phyloP scores from a whole-genome alignment of 2,329 filamentous ascomycete genomes.

The Nemania sp. region DNA sequence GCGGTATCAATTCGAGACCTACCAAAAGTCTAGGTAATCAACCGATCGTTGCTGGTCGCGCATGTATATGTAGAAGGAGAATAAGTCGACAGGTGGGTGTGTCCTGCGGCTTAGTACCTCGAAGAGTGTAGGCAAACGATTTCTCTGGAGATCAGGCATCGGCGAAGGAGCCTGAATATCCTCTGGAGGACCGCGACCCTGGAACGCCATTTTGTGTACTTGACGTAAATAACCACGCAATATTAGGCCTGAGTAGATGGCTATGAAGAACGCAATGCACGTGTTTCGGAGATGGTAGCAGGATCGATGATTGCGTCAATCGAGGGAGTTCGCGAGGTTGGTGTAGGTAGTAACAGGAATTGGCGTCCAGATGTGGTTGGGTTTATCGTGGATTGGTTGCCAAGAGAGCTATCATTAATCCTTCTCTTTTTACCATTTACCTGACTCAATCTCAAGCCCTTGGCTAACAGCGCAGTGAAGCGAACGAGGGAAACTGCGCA shows the following conservation, averaged over 20 bases:
- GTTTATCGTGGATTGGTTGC: neutral
- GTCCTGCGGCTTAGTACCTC: conserved; percentile 95
- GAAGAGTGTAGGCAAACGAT: conserved; percentile 92
- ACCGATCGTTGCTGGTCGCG: conserved; percentile 97
- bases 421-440: no score
- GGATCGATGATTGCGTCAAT: conserved; percentile 20
- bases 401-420: neutral
- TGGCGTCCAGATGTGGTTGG: conserved; percentile 3
- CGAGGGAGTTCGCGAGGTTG: conserved; percentile 25
- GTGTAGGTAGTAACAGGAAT: conserved; percentile 3
- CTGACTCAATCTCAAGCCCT: conserved; percentile 18
- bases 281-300: neutral
- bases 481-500: conserved; percentile 49
- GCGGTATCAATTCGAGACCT: conserved; percentile 50
- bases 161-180: conserved; percentile 62
- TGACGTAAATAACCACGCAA: neutral
- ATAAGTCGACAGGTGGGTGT: conserved; percentile 94
- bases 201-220: conserved; percentile 54
- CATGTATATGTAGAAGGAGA: conserved; percentile 99
- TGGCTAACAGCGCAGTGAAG: conserved; percentile 30
- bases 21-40: conserved; percentile 99
- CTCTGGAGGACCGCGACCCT: conserved; percentile 39
- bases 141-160: conserved; percentile 73
- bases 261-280: neutral
- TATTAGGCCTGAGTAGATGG: conserved; percentile 12